phyloP scores from a whole-genome alignment of 2,329 filamentous ascomycete species.

The Paecilomyces sp. region DNA sequence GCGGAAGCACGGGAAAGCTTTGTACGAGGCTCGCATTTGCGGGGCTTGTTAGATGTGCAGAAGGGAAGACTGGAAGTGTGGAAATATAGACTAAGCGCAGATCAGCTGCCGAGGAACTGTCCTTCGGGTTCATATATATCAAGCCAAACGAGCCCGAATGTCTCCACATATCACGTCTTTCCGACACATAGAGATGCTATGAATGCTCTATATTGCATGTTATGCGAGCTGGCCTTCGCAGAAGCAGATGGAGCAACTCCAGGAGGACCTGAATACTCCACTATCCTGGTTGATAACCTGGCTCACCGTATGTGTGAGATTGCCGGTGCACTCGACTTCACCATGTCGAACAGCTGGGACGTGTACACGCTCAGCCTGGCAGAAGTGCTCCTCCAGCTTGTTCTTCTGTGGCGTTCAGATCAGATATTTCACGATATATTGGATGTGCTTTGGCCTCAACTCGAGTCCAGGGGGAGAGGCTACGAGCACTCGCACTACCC shows the following conservation, averaged over 20 bases:
- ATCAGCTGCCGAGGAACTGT: neutral
- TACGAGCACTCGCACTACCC: slow-evolving; percentile 17
- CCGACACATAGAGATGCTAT: neutral
- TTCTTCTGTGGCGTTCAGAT: neutral
- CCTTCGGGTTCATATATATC: neutral
- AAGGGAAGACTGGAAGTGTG: slow-evolving; percentile 9
- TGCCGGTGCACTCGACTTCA: neutral
- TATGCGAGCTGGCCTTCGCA: neutral
- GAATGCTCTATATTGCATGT: neutral
- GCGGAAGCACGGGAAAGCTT: slow-evolving; percentile 7
- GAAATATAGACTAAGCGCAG: slow-evolving; percentile 4
- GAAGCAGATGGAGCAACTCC: neutral
- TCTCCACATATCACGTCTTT: neutral
- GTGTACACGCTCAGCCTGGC: neutral
- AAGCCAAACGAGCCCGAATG: neutral
- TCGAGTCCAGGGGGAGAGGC: slow-evolving; percentile 10
- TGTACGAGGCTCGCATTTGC: slow-evolving; percentile 8
- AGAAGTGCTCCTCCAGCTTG: neutral
- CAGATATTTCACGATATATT: neutral
- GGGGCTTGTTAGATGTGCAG: slow-evolving; percentile 10
- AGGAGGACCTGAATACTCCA: neutral
- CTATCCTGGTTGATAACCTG: neutral
- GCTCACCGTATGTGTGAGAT: neutral
- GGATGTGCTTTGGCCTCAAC: slow-evolving; percentile 11
- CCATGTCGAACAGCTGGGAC: neutral